Evolutionary conservation across 2,329 filamentous ascomycete species (phyloP), one percentile per base, ranked within the genome.

Genomic region (Fusarium domesticum): DNA sequence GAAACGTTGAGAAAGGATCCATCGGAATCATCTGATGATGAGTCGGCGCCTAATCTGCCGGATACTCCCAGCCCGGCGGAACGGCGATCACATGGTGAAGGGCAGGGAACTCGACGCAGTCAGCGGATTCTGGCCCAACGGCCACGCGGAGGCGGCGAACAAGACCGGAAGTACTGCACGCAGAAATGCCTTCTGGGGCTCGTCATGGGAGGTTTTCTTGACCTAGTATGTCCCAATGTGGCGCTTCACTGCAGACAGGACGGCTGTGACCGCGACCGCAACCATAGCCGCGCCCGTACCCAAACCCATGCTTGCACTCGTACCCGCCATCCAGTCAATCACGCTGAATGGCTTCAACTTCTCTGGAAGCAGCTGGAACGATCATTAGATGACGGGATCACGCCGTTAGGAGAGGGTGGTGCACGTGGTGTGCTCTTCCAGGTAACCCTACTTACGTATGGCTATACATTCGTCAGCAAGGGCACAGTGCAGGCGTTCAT

Each of bases 381-480:
- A 4, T 59, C 57, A 10, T 37, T 67, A 2, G 67, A 66, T 28
- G 42, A 60, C 20, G 62, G 66, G 2, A 61, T 67, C 18, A 42
- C 47, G 2, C 51, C 39, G 8, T 43, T 72, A 0, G 47, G 54
- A 7, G 16, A 56, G n/a, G 44, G 56, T 19, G 66, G 71, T 5
- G 51, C 68, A 1, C 61, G 65, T 7, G 64, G 70, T 14, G 67
- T 64, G 5, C 53, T 74, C 6, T 75, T 76, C 50, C 57, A 63
- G 42, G 54, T 75, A 4, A 69, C 64, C 7, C 60, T 75, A 31
- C 51, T 66, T 18, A 56, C 47, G 2, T 65, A 73, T 48, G 64
- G 69, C 47, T 75, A 75, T 57, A 71, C 64, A 2, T 68, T 75
- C 35, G 57, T 69, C 19, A 57, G 63, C 38, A 76, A 76, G 52